Base-by-base conservation (phyloP, 1,284 basidiomycete genomes). In the Lignosus rhinocerotis region DNA sequence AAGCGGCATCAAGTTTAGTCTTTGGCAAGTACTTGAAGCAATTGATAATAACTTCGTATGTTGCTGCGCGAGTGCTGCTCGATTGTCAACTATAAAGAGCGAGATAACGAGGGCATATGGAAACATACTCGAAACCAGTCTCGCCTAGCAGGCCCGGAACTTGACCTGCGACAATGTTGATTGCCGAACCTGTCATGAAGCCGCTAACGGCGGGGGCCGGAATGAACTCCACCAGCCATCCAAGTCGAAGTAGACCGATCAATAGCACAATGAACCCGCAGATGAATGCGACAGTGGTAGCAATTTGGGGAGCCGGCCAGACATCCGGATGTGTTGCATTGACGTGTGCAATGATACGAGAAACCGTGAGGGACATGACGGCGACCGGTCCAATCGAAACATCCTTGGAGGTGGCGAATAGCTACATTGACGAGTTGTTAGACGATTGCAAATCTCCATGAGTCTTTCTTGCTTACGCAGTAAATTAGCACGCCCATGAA, bases 221-320 rank as follows among this genome's bases (percentile, higher is more conserved):
- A 63, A 97, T 98, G 72, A 98, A 96, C 72, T 98, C 96, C 60
- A 98, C 89, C 47, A 99, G 78, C 93, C 96, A 97, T 0, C 96
- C 96, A 6, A 98, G 70, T 31, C 96, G 84, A 3, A 99, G 78
- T n/a, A 98, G 76, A 56, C 97, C 96, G 45, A 99, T 88, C 39
- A 83, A 92, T 41, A 98, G 84, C n/a, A 94, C 90, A 72, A 97
- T 93, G 73, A 95, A 93, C 41, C 96, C 96, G 72, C 87, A 92
- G 46, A 98, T 81, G 71, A 98, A 90, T 0, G 96, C 91, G 19
- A 98, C 74, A 0, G 87, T 86, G 6, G 88, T 93, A 2, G 93
- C 96, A 63, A 99, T 98, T 58, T 87, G 79, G 6, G 91, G 87
- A 3, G 77, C 77, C 2, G 73, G 67, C 83, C 85, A 95, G 66